Base-by-base conservation (phyloP, 768 basidiomycete species). In the Lepiota brunneoincarnata region DNA sequence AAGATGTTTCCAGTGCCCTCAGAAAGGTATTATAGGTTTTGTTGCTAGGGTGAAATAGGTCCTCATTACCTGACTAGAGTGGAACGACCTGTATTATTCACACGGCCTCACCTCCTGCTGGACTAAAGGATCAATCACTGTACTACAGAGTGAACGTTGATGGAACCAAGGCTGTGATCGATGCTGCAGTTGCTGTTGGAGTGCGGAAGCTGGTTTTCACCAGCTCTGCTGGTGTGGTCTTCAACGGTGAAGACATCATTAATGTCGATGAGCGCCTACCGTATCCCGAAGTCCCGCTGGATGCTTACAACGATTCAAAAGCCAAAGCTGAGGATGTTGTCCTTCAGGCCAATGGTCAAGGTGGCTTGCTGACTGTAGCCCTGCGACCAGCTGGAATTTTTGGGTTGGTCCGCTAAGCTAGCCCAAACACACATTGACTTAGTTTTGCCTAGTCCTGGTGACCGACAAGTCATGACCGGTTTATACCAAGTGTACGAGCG, bases 281-380 rank as follows among this genome's bases (percentile, higher is more conserved):
- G 0, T 78, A 81, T 55, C 92, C 93, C 0, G 79, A 80, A 38
- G 81, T 81, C 35, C 83, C 86, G 3, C 77, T 93, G 68, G 94
- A 98, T 67, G 87, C 89, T 0, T 99, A 99, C 71, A 98, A 95
- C 65, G 88, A 89, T 55, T 93, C 94, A 11, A 99, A 99, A 70
- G 90, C 88, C 11, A 81, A 88, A 66, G 95, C 89, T 0, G 96
- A 98, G 69, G 75, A 80, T 34, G 74, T 89, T 35, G 87, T 98
- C 6, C 74, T 99, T 2, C 83, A 77, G 24, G 91, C 97, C 12
- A 99, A 98, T 62, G 91, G 89, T 3, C 82, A 87, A 62, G 82
- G 80, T 18, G 92, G 90, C 12, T 75, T 98, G 5, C 69, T 91
- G 58, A 98, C 97, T 1, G 92, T 95, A 42, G 90, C 94, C 12